A percentile compares a stretch with the other conserved stretches of the same genome.
Evolutionary conservation across 2,329 filamentous ascomycete species (phyloP).

Genomic region (Aschersonia sp.): DNA sequence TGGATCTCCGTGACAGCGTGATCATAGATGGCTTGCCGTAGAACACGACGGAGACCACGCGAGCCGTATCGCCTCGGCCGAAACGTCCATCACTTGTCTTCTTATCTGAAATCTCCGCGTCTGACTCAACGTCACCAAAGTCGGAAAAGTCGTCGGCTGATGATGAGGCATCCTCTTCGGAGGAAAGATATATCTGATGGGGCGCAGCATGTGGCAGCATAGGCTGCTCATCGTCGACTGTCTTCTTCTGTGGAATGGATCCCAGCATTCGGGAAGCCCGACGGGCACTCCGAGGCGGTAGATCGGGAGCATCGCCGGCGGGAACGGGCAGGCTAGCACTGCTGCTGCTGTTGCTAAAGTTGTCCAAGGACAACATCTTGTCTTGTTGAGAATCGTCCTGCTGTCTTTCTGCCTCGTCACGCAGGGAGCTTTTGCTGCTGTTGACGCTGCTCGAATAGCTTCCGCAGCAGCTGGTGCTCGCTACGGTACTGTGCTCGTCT

Average conservation of each 20-base stretch:
- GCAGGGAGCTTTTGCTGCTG: neutral
- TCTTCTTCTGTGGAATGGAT: conserved; percentile 19
- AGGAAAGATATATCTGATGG: conserved; percentile 49
- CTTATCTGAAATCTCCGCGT: conserved; percentile 18
- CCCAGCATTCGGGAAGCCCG: conserved; percentile 28
- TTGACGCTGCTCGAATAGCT: neutral
- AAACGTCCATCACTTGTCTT: conserved; percentile 14
- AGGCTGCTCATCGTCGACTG: conserved; percentile 14
- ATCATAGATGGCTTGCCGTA: conserved; percentile 45
- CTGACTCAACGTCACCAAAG: conserved; percentile 27
- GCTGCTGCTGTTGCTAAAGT: conserved; percentile 8
- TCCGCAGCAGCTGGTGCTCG: conserved; percentile 2
- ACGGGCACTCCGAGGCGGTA: conserved; percentile 35
- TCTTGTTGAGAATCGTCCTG: conserved; percentile 5
- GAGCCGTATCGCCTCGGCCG: conserved; percentile 41
- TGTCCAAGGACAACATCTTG: conserved; percentile 15
- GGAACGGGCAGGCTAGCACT: conserved; percentile 8
- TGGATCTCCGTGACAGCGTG: conserved; percentile 31
- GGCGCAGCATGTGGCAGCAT: conserved; percentile 27
- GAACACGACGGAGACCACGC: conserved; percentile 44
- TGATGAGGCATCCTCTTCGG: conserved; percentile 50
- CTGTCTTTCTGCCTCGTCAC: neutral
- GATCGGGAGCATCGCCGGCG: conserved; percentile 18
- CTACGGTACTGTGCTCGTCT: neutral
- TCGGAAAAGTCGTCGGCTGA: conserved; percentile 46